These are phyloP conservation scores for Papiliotrema fonsecae DNA, from an alignment of 1,284 basidiomycete species.

Conservation along the genomic window DNA sequence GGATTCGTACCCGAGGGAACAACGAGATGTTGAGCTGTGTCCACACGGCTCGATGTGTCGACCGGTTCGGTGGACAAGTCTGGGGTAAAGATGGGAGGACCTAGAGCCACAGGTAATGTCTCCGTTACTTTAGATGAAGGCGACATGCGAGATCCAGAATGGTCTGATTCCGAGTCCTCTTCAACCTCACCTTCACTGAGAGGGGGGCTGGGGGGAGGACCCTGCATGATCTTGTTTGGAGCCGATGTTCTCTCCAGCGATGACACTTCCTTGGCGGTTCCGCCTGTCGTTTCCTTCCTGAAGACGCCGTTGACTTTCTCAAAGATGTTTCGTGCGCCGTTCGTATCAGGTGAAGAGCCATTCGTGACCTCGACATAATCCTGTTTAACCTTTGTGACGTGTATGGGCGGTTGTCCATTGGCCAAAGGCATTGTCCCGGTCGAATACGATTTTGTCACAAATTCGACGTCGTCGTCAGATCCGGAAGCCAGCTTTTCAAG, in stretches of 20 bases:
- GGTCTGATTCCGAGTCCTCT: conserved; percentile 5
- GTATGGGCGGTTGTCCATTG: conserved; percentile 20
- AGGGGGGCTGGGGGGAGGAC: conserved; percentile 44
- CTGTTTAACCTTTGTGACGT: conserved; percentile 38
- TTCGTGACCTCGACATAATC: conserved; percentile 27
- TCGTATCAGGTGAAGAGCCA: conserved; percentile 4
- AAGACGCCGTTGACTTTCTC: conserved; percentile 33
- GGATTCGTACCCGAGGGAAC: background rate
- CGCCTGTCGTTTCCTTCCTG: conserved; percentile 10
- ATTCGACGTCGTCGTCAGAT: conserved; percentile 4
- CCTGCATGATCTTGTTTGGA: conserved; percentile 26
- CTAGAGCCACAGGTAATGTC: background rate
- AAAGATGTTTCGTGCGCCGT: conserved; percentile 17
- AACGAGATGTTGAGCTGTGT: conserved; percentile 1
- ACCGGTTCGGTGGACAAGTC: conserved; percentile 22
- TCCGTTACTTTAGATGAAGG: conserved; percentile 1
- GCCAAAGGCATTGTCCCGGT: background rate
- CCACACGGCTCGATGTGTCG: conserved; percentile 6
- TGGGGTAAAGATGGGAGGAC: conserved; percentile 15
- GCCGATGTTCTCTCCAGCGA: background rate
- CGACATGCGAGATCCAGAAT: background rate
- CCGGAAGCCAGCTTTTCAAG: conserved; percentile 12
- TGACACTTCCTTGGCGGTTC: background rate
- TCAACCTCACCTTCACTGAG: conserved; percentile 29
- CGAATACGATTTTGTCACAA: conserved; percentile 5